Evolutionary conservation across 2,329 filamentous ascomycete species (phyloP), one percentile per base, ranked within the genome.

Genomic region (Aureobasidium sp.): DNA sequence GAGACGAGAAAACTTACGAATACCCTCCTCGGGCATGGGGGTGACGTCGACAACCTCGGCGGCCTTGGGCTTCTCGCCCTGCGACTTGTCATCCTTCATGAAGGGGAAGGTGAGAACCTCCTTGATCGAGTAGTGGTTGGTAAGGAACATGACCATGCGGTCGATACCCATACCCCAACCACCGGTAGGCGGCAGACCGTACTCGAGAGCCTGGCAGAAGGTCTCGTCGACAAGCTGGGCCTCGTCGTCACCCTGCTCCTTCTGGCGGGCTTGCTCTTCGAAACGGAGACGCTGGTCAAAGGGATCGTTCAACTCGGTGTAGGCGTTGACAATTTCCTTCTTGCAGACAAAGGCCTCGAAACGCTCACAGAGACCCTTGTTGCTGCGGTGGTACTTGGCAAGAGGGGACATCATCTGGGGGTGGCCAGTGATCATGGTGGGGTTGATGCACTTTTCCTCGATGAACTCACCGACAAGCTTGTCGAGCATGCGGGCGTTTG

Each of bases 81-180:
- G 27, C 63, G 74, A 71, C 38, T 80, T 77, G 69, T 93, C 88
- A 54, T 93, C 89, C 84, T 95, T 96, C 90, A 99, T 96, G 78
- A 96, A 93, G 11, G 94, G 94, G 84, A 99, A 99, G 9, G 93
- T 86, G 64, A 97, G 78, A 3, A 97, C 93, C 77, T 99, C 94
- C 77, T 94, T 92, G 74, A 99, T 99, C 68, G 84, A 89, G 79
- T 95, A 94, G 78, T 96, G 89, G 76, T 97, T 85, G 51, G 93
- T 96, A 74, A 97, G 78, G 83, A 95, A 95, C 91, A 95, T 95
- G 74, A 91, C 88, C 74, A 95, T 78, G 63, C 93, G 86, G 78
- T 97, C 92, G 67, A 96, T 94, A 65, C 94, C 94, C 84, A 97
- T 90, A 66, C 92, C 94, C 88, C 89, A 99, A 51, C 94, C 94